A percentile compares a stretch with the other conserved stretches of the same genome.
phyloP scores from a whole-genome alignment of 495 filamentous ascomycete genomes.

The Xylaria curta region DNA sequence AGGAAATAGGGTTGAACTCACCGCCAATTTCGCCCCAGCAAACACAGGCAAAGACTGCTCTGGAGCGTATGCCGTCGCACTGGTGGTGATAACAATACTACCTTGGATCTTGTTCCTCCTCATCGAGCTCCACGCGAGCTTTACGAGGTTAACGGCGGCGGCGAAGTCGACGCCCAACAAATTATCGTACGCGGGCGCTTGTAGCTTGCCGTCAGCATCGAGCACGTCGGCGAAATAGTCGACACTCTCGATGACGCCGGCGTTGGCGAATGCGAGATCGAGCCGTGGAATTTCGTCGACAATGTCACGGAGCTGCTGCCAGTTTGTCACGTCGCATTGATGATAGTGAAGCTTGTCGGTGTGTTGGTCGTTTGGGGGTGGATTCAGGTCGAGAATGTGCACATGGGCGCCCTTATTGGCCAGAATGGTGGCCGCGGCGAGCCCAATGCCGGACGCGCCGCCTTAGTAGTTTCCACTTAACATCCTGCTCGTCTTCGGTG shows the following conservation, averaged over 20 bases:
- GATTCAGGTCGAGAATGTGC: slow-evolving; percentile 29
- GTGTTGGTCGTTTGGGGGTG: neutral
- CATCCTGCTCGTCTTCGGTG: too few species aligned
- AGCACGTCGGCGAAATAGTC: slow-evolving; percentile 35
- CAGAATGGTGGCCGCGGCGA: slow-evolving; percentile 34
- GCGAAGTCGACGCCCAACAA: slow-evolving; percentile 40
- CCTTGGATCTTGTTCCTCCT: slow-evolving; percentile 27
- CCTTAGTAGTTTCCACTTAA: neutral
- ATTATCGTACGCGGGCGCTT: slow-evolving; percentile 29
- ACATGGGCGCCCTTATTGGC: slow-evolving; percentile 31
- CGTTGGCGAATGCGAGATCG: slow-evolving; percentile 42
- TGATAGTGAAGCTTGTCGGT: slow-evolving; percentile 13
- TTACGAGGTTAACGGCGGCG: slow-evolving; percentile 35
- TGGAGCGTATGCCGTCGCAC: slow-evolving; percentile 46
- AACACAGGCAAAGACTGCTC: slow-evolving; percentile 44
- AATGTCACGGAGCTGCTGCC: slow-evolving; percentile 29
- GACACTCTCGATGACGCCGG: slow-evolving; percentile 35
- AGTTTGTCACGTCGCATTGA: slow-evolving; percentile 32
- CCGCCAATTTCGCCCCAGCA: slow-evolving; percentile 35
- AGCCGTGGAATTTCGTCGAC: slow-evolving; percentile 26
- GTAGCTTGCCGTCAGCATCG: slow-evolving; percentile 28
- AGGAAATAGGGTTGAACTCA: slow-evolving; percentile 21
- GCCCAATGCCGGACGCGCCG: slow-evolving; percentile 28
- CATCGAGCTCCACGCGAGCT: slow-evolving; percentile 36
- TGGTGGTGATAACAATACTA: slow-evolving; percentile 46